Percentiles rank a stretch among this genome's conserved stretches.
phyloP scores from a whole-genome alignment of 345 rosid genomes.

The Aurinia saxatilis region DNA sequence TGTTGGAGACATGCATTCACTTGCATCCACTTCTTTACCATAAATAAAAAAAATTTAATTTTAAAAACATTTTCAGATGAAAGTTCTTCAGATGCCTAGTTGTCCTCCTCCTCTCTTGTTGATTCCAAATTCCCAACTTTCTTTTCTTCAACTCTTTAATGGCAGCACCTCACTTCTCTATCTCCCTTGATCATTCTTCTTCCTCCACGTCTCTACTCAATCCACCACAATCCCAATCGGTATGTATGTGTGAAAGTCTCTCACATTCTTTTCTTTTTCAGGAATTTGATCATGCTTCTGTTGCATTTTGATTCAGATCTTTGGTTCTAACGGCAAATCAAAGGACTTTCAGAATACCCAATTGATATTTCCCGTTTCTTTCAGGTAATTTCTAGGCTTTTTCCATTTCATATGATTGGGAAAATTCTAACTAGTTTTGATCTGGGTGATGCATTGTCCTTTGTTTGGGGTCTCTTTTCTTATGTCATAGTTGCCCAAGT shows the following conservation, averaged over 20 bases:
- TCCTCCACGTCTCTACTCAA: conserved; percentile 4
- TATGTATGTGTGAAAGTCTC: conserved; percentile 8
- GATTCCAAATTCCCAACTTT: conserved; percentile 25
- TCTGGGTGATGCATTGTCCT: background rate
- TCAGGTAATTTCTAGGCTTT: conserved; percentile 17
- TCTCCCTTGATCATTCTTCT: conserved; percentile 17
- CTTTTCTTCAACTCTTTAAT: conserved; percentile 12
- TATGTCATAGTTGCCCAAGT: background rate
- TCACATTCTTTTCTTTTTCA: background rate
- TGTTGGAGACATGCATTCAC: conserved; percentile 38
- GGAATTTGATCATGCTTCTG: background rate
- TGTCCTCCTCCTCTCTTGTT: no score
- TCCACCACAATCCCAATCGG: background rate
- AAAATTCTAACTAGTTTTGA: background rate
- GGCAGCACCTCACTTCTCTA: conserved; percentile 14
- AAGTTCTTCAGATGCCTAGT: conserved; percentile 17
- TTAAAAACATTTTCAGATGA: conserved; percentile 9
- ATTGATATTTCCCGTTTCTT: conserved; percentile 13
- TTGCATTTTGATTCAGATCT: conserved; percentile 21
- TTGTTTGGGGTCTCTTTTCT: background rate
- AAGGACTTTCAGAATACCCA: conserved; percentile 15
- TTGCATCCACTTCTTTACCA: conserved; percentile 18
- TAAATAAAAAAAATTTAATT: background rate
- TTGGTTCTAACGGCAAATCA: background rate
- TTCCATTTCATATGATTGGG: background rate